Conservation (phyloP, 306 rosid species). For the Myrica gale region DNA sequence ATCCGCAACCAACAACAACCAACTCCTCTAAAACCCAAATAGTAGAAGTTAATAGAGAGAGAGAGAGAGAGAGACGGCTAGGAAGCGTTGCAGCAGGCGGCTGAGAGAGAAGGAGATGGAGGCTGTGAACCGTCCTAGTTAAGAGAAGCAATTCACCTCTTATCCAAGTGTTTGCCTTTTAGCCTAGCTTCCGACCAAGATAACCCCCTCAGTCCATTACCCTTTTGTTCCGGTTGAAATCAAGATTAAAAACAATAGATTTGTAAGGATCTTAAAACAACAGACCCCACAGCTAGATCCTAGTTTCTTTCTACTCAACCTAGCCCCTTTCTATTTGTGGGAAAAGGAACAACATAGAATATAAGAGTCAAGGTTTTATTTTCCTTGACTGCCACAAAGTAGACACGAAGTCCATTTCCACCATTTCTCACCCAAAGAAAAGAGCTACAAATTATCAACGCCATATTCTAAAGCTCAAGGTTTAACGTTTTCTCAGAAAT, state of each 20-base stretch:
- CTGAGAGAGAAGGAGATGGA: too few relatives aligned
- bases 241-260: neutral
- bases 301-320: neutral
- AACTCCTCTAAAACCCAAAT: too few relatives aligned
- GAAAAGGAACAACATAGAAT: neutral
- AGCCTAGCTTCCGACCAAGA: neutral
- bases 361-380: neutral
- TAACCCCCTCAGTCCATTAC: neutral
- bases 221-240: neutral
- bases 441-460: neutral
- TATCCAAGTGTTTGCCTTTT: too few relatives aligned
- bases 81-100: too few relatives aligned
- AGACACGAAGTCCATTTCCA: neutral
- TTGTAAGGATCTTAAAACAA: neutral
- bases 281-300: neutral
- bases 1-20: too few relatives aligned
- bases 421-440: neutral
- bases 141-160: too few relatives aligned
- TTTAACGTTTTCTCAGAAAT: too few relatives aligned
- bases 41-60: too few relatives aligned
- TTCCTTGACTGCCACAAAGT: neutral
- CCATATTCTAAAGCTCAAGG: neutral
- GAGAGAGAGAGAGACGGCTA: too few relatives aligned
- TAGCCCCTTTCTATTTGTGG: neutral
- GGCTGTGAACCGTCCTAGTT: too few relatives aligned